Evolutionary conservation across 2,329 filamentous ascomycete species (phyloP).

Genomic region (Dryadomyces quercivorus): DNA sequence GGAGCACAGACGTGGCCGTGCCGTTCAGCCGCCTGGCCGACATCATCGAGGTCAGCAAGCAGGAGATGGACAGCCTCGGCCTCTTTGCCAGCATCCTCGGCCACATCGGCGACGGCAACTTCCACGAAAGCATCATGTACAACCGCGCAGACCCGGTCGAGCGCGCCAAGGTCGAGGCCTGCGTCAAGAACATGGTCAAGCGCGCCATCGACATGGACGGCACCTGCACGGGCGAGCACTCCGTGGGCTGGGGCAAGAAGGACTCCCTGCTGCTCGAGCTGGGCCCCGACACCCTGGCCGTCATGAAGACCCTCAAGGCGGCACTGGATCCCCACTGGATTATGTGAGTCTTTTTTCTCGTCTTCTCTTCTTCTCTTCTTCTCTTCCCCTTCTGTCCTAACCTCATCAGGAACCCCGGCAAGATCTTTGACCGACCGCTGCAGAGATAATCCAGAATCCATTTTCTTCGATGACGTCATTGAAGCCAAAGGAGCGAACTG

Average conservation of each 20-base stretch:
- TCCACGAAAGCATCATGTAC: conserved; percentile 89
- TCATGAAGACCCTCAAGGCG: conserved; percentile 77
- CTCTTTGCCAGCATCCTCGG: conserved; percentile 81
- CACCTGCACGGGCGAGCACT: conserved; percentile 82
- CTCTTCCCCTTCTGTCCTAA: background rate
- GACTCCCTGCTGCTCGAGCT: conserved; percentile 67
- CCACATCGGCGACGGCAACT: conserved; percentile 89
- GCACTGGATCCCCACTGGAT: conserved; percentile 78
- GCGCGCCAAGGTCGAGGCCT: conserved; percentile 62
- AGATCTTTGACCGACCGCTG: conserved; percentile 60
- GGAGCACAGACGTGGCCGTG: conserved; percentile 75
- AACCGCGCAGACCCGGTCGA: conserved; percentile 57
- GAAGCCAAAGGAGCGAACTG: too few species aligned
- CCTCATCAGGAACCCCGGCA: conserved; percentile 62
- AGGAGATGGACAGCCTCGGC: conserved; percentile 75
- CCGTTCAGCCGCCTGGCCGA: conserved; percentile 64
- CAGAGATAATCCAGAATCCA: background rate
- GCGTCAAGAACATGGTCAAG: conserved; percentile 81
- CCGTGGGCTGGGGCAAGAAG: conserved; percentile 79
- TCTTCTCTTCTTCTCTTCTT: background rate
- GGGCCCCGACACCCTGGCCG: conserved; percentile 63
- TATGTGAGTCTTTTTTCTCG: conserved; percentile 30
- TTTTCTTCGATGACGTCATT: background rate
- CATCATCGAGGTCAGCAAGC: conserved; percentile 73
- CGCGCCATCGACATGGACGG: conserved; percentile 91